phyloP scores from a whole-genome alignment of 345 rosid species.

The Populus deltoides region DNA sequence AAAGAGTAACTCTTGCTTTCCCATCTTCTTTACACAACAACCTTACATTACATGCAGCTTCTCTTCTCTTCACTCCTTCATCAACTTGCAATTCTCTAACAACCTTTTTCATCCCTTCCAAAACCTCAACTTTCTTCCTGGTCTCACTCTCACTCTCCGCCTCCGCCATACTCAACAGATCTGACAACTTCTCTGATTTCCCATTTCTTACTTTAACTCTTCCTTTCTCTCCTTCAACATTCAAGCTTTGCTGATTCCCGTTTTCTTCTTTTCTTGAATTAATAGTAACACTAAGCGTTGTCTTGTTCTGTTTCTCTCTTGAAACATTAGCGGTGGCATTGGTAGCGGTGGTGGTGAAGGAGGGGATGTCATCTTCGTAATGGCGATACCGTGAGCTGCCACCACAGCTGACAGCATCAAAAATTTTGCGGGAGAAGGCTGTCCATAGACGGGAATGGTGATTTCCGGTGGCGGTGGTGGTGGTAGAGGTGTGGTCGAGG shows the following conservation, averaged over 20 bases:
- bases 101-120: constrained; percentile 61
- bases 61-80: constrained; percentile 28
- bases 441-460: constrained; percentile 57
- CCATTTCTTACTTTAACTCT: constrained; percentile 9
- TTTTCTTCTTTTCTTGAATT: too few relatives aligned
- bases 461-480: constrained; percentile 22
- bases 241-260: too few relatives aligned
- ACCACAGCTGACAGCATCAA: constrained; percentile 78
- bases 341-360: constrained; percentile 10
- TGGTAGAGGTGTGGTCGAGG: constrained; percentile 42
- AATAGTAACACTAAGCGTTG: too few relatives aligned
- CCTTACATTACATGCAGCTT: constrained; percentile 65
- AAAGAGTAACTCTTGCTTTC: constrained; percentile 64
- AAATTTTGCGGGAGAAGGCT: constrained; percentile 57
- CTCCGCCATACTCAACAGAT: constrained; percentile 77
- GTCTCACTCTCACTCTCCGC: constrained; percentile 63
- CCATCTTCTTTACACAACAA: constrained; percentile 70
- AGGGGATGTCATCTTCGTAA: constrained; percentile 24
- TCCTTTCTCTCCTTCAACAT: background rate
- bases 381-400: constrained; percentile 57
- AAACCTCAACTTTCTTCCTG: constrained; percentile 62
- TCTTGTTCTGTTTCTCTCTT: too few relatives aligned
- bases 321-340: background rate
- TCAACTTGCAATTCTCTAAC: constrained; percentile 60
- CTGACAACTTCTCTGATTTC: constrained; percentile 77